These are phyloP conservation scores for Microbotryum intermedium DNA, from an alignment of 1,284 basidiomycete genomes.

Conservation along the genomic window DNA sequence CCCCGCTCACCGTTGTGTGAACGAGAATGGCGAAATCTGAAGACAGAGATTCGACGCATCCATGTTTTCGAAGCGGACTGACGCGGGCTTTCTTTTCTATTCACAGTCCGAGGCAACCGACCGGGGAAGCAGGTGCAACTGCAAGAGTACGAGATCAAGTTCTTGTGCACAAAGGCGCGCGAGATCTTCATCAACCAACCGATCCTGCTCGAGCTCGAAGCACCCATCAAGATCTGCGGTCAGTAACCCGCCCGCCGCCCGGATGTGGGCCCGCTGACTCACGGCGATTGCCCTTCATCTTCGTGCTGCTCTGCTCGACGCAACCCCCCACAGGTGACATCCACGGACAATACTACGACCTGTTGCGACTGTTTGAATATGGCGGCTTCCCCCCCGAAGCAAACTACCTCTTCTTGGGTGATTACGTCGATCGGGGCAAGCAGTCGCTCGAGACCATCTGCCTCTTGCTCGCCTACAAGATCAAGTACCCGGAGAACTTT, in stretches of 20 bases:
- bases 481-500: constrained; percentile 98
- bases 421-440: constrained; percentile 92
- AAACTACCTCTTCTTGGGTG: constrained; percentile 86
- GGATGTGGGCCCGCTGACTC: too few relatives aligned
- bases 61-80: background rate
- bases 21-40: background rate
- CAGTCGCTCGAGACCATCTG: constrained; percentile 91
- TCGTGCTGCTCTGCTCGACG: too few relatives aligned
- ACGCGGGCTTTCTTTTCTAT: background rate
- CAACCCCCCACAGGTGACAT: constrained; percentile 83
- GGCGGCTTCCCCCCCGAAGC: constrained; percentile 93
- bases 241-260: constrained; percentile 42
- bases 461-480: constrained; percentile 45
- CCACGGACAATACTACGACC: constrained; percentile 91
- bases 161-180: constrained; percentile 84
- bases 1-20: too few relatives aligned
- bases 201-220: constrained; percentile 85
- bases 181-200: constrained; percentile 96
- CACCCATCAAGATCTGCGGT: constrained; percentile 97
- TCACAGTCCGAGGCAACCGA: constrained; percentile 77
- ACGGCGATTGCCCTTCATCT: too few relatives aligned
- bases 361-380: constrained; percentile 86
- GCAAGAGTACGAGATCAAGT: constrained; percentile 93
- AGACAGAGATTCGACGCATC: background rate
- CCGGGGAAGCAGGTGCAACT: constrained; percentile 89